A percentile compares a stretch with the other conserved stretches of the same genome.
Evolutionary conservation across 352 stramenopile species (phyloP).

Genomic region (Phytophthora hibernalis): DNA sequence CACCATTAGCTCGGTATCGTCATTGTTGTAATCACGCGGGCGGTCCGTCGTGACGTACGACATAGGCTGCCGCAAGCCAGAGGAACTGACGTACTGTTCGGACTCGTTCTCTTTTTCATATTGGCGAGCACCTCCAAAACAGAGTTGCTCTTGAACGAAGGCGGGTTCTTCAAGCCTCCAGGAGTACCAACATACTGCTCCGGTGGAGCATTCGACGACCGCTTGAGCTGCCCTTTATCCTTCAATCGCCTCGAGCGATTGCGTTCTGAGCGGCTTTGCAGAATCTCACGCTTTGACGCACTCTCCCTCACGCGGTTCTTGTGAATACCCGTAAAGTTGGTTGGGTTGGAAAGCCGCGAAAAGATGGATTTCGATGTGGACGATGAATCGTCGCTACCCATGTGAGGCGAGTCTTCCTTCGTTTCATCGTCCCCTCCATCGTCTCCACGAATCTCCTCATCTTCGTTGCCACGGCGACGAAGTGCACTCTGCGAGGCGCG

Average conservation of each 20-base stretch:
- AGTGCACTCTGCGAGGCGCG: constrained; percentile 42
- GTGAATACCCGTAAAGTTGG: constrained; percentile 90
- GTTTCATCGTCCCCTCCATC: constrained; percentile 41
- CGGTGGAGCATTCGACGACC: constrained; percentile 56
- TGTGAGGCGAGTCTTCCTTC: constrained; percentile 57
- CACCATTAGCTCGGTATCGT: constrained; percentile 30
- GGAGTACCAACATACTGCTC: constrained; percentile 52
- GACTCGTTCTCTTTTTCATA: constrained; percentile 86
- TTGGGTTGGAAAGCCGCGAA: constrained; percentile 85
- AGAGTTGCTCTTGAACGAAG: constrained; percentile 67
- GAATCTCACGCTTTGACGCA: constrained; percentile 79
- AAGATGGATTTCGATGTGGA: constrained; percentile 76
- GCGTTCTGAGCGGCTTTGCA: constrained; percentile 77
- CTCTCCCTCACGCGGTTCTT: constrained; percentile 86
- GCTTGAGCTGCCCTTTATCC: constrained; percentile 66
- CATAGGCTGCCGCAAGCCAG: constrained; percentile 52
- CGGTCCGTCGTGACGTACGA: constrained; percentile 49
- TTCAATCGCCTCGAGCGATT: constrained; percentile 77
- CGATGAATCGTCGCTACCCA: constrained; percentile 73
- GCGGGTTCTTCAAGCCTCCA: constrained; percentile 57
- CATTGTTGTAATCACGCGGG: constrained; percentile 46
- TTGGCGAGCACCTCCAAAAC: constrained; percentile 86
- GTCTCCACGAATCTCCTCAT: constrained; percentile 39
- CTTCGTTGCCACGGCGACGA: constrained; percentile 40
- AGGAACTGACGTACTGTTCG: constrained; percentile 54